These are phyloP conservation scores for Fomitopsis betulina DNA, from an alignment of 1,284 basidiomycete species.

Conservation along the genomic window DNA sequence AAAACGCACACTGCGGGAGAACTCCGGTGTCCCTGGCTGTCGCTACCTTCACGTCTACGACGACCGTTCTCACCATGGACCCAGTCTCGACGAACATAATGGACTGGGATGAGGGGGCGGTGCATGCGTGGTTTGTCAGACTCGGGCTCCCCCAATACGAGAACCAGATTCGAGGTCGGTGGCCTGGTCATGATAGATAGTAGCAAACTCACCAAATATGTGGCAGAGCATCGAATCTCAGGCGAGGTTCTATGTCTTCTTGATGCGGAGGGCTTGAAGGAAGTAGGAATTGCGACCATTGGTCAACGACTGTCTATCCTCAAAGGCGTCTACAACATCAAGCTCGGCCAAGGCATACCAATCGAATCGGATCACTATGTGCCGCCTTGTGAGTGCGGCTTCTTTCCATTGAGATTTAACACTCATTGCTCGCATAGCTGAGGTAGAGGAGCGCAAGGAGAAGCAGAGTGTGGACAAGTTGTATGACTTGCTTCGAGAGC, in stretches of 20 bases:
- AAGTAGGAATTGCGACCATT: slow-evolving; percentile 79
- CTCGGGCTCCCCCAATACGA: slow-evolving; percentile 84
- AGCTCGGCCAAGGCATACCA: slow-evolving; percentile 77
- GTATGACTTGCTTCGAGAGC: slow-evolving; percentile 67
- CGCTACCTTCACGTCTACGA: slow-evolving; percentile 7
- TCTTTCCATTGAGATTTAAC: slow-evolving; percentile 1
- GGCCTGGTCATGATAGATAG: slow-evolving; percentile 13
- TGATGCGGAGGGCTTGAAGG: slow-evolving; percentile 78
- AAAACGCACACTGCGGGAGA: background rate
- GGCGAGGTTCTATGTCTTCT: slow-evolving; percentile 85
- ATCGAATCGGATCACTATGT: slow-evolving; percentile 86
- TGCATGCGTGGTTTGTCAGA: slow-evolving; percentile 69
- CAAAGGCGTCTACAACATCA: slow-evolving; percentile 85
- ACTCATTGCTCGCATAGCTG: slow-evolving; percentile 41
- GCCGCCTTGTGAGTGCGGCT: slow-evolving; percentile 70
- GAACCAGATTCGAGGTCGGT: slow-evolving; percentile 59
- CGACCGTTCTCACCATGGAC: slow-evolving; percentile 29
- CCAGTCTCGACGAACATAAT: slow-evolving; percentile 42
- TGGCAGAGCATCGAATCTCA: slow-evolving; percentile 77
- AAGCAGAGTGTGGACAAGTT: slow-evolving; percentile 62
- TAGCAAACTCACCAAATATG: slow-evolving; percentile 9
- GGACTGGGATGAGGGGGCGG: slow-evolving; percentile 82
- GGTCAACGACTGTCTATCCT: slow-evolving; percentile 87
- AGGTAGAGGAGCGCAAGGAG: slow-evolving; percentile 59
- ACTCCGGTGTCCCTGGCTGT: slow-evolving; percentile 4